Evolutionary conservation across 1,139 yeast genomes (phyloP).

Genomic region (Nakaseomyces glabratus): DNA sequence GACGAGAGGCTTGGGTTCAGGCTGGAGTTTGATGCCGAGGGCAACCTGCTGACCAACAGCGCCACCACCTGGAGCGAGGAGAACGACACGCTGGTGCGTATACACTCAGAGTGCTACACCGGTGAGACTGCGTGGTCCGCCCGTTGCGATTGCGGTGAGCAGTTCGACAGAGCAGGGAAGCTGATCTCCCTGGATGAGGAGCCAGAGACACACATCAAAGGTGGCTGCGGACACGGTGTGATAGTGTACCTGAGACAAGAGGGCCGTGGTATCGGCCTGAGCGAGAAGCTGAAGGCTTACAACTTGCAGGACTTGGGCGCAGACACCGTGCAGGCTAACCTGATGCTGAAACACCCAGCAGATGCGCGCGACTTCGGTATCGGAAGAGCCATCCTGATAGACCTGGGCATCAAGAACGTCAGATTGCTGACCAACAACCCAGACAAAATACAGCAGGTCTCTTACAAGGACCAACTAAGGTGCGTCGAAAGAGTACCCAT

Average conservation of each 20-base stretch:
- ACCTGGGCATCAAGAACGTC: conserved; percentile 66
- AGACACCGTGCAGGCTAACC: conserved; percentile 94
- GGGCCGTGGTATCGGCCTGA: conserved; percentile 96
- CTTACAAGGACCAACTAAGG: conserved; percentile 21
- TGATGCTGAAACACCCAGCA: conserved; percentile 89
- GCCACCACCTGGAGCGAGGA: conserved; percentile 28
- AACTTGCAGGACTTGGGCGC: conserved; percentile 97
- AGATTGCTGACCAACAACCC: conserved; percentile 89
- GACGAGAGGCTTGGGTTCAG: conserved; percentile 40
- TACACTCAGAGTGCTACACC: conserved; percentile 96
- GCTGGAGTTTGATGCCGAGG: conserved; percentile 42
- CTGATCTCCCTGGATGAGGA: conserved; percentile 45
- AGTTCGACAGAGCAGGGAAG: conserved; percentile 94
- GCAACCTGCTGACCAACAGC: conserved; percentile 41
- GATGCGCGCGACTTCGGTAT: conserved; percentile 88
- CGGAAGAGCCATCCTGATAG: conserved; percentile 86
- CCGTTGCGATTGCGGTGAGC: conserved; percentile 98
- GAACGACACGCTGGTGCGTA: conserved; percentile 52
- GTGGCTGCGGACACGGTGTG: conserved; percentile 78
- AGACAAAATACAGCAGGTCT: conserved; percentile 85
- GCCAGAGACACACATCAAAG: conserved; percentile 31
- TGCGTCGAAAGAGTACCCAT: conserved; percentile 79
- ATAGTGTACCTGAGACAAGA: conserved; percentile 95
- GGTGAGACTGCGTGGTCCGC: conserved; percentile 99
- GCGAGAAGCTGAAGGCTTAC: conserved; percentile 94